Base-by-base conservation (phyloP, 805 yeast species). In the Saccharomycopsis sp. region DNA sequence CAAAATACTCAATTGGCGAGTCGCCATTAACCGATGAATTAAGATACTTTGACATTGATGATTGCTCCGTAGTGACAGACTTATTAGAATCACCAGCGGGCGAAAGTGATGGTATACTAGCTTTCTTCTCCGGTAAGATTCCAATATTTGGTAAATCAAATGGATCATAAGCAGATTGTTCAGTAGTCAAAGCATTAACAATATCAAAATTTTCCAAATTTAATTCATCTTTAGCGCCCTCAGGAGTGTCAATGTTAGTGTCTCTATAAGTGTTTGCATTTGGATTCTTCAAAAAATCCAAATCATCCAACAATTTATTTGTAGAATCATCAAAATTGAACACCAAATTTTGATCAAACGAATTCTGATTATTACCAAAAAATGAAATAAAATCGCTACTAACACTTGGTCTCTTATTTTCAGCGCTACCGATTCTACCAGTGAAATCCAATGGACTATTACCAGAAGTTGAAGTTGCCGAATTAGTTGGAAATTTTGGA, bases 131-230 rank as follows among this genome's bases (percentile, higher is more conserved):
- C 6, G 35, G 35, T 20, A 31, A 8, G 35, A 31, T 31, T 8
- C 35, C 35, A 17, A 31, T 14, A 9, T 17, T 20, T 14, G 14
- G 35, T 17, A 31, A 14, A 14, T 66, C 64, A 34, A 75, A 65
- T 33, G 81, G 78, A 59, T 78, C 84, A 55, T 74, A 74, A 23
- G 68, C 57, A 1, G 79, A 71, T 50, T 76, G 81, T 56, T 78
- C 83, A 2, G 76, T 69, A 3, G 74, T 72, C 44, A 78, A 59
- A 19, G 60, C 55, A 6, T 64, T 60, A 11, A 73, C 54, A 7
- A 74, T 71, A 47, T 70, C 74, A 2, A 50, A 46, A 11, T 57
- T 57, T 4, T 31, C 29, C 3, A 24, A 19, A 20, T 34, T 29
- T 5, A 38, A 31, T n/a, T 33, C 46, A 29, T 40, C 44, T 21